Percentiles rank a stretch among this genome's conserved stretches.
Evolutionary conservation across 1,284 basidiomycete genomes (phyloP).

Genomic region (Taiwanofungus camphoratus): DNA sequence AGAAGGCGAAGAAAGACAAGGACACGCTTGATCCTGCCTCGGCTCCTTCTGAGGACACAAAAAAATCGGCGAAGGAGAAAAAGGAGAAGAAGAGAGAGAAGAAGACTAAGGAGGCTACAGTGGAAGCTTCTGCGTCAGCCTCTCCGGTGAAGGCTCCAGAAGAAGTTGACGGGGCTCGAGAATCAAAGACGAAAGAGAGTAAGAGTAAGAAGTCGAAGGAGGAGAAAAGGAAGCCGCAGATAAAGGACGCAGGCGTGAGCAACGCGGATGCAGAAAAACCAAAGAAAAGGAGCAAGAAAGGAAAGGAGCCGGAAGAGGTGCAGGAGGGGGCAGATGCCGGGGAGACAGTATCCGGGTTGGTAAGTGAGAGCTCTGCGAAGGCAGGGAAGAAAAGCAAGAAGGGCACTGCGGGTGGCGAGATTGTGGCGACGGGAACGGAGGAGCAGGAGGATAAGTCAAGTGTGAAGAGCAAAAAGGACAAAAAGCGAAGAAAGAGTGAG

Average conservation of each 20-base stretch:
- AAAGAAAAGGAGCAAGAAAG: slow-evolving; percentile 29
- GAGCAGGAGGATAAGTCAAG: slow-evolving; percentile 17
- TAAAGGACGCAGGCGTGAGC: neutral
- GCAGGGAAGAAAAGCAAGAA: slow-evolving; percentile 13
- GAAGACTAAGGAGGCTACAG: slow-evolving; percentile 8
- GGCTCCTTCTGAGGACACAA: slow-evolving; percentile 6
- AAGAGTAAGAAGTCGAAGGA: slow-evolving; percentile 25
- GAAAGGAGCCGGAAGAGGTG: slow-evolving; percentile 16
- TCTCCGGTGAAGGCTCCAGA: neutral
- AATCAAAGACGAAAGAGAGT: slow-evolving; percentile 23
- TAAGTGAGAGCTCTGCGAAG: slow-evolving; percentile 7
- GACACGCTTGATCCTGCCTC: slow-evolving; percentile 9
- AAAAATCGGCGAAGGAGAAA: slow-evolving; percentile 16
- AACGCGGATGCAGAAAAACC: slow-evolving; percentile 21
- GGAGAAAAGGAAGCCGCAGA: slow-evolving; percentile 20
- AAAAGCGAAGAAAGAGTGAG: slow-evolving; percentile 15
- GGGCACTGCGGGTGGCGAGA: neutral
- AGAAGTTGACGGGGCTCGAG: too few species aligned
- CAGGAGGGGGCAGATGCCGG: slow-evolving; percentile 17
- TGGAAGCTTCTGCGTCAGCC: neutral
- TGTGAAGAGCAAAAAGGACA: slow-evolving; percentile 4
- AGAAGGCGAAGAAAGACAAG: slow-evolving; percentile 22
- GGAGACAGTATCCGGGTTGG: slow-evolving; percentile 21
- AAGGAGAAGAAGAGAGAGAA: slow-evolving; percentile 18
- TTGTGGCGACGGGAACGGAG: slow-evolving; percentile 4